These are phyloP conservation scores for Podaxis sp. DNA, from an alignment of 768 basidiomycete genomes.

Conservation along the genomic window DNA sequence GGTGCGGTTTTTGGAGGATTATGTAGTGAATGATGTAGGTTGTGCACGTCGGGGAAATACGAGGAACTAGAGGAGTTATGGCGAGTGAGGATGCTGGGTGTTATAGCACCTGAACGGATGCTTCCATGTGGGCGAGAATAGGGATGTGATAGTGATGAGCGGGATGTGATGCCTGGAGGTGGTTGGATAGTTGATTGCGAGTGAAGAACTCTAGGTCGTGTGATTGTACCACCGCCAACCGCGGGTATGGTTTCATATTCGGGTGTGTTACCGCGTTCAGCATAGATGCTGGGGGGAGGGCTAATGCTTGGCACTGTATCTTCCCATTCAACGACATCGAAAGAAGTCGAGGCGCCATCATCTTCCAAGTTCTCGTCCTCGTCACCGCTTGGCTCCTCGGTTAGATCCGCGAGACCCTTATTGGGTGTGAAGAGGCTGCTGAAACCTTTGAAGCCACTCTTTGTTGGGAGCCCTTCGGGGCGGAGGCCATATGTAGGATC, in stretches of 20 bases:
- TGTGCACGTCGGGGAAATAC: slow-evolving; percentile 20
- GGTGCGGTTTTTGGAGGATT: background rate
- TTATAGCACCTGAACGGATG: slow-evolving; percentile 23
- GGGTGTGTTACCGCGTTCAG: slow-evolving; percentile 40
- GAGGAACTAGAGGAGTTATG: slow-evolving; percentile 22
- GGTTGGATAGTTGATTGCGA: slow-evolving; percentile 74
- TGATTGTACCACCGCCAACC: slow-evolving; percentile 86
- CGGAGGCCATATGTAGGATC: slow-evolving; percentile 96
- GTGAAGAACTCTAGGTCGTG: slow-evolving; percentile 82
- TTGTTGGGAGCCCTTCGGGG: slow-evolving; percentile 85
- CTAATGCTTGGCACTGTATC: slow-evolving; percentile 48
- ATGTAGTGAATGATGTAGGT: background rate
- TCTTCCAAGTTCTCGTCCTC: slow-evolving; percentile 40
- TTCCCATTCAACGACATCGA: slow-evolving; percentile 72
- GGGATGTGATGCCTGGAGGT: slow-evolving; percentile 26
- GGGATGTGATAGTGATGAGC: slow-evolving; percentile 18
- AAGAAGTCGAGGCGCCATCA: slow-evolving; percentile 45
- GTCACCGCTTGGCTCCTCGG: slow-evolving; percentile 55
- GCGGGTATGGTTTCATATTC: slow-evolving; percentile 91
- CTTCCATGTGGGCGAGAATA: slow-evolving; percentile 17
- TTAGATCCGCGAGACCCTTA: slow-evolving; percentile 76
- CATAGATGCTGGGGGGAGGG: slow-evolving; percentile 39
- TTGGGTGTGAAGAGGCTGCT: slow-evolving; percentile 67
- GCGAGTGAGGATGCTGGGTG: slow-evolving; percentile 26
- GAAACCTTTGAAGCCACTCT: slow-evolving; percentile 79